Conservation (phyloP, 2,329 filamentous ascomycete genomes). For the Microcyclospora pomicola region DNA sequence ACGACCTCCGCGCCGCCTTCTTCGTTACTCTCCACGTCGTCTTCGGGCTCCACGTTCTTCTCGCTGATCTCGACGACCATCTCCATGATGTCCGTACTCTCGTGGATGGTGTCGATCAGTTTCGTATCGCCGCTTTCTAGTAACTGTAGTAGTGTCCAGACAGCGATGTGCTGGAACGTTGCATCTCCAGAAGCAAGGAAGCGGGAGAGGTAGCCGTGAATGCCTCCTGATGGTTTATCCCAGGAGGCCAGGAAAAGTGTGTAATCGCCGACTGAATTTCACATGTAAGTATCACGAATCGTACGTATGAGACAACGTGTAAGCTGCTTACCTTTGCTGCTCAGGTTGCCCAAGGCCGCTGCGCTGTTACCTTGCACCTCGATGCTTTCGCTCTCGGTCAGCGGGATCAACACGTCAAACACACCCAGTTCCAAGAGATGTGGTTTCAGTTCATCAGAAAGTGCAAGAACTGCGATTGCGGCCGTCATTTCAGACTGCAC, state of each 20-base stretch:
- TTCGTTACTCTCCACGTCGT: conserved; percentile 76
- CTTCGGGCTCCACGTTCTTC: conserved; percentile 66
- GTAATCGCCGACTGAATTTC: conserved; percentile 70
- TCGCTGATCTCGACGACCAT: conserved; percentile 88
- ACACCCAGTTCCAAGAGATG: conserved; percentile 84
- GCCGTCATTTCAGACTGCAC: conserved; percentile 99
- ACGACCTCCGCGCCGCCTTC: conserved; percentile 79
- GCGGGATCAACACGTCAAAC: conserved; percentile 87
- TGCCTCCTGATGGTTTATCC: conserved; percentile 82
- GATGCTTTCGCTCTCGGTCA: conserved; percentile 90
- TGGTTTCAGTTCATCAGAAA: conserved; percentile 90
- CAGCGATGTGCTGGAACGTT: conserved; percentile 97
- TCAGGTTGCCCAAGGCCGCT: conserved; percentile 85
- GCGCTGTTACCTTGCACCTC: conserved; percentile 98
- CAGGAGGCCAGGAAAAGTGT: conserved; percentile 91
- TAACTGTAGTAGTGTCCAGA: conserved; percentile 91
- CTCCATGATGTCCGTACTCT: conserved; percentile 79
- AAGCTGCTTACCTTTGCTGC: conserved; percentile 69
- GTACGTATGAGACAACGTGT: not conserved
- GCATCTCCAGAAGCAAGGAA: conserved; percentile 91
- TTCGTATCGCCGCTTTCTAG: conserved; percentile 88
- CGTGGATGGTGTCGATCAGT: conserved; percentile 75
- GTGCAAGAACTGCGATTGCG: conserved; percentile 88
- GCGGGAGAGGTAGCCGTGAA: conserved; percentile 84
- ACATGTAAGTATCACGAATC: conserved; percentile 12